Percentiles rank a stretch among this genome's conserved stretches.
Conservation (phyloP, 371 early-diverging fungal genomes). For the Blyttiomyces sp. region DNA sequence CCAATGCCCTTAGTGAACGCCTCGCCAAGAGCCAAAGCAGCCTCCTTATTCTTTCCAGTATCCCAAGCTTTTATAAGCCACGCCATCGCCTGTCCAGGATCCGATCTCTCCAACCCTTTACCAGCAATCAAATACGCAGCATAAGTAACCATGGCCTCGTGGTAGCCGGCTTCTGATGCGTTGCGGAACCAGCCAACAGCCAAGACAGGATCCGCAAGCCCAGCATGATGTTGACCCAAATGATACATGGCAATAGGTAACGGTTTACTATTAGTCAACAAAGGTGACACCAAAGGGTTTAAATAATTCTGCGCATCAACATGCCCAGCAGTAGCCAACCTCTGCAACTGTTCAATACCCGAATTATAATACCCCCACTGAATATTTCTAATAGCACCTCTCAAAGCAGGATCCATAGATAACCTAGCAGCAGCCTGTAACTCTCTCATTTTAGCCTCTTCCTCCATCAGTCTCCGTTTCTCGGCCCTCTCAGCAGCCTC, state of each 20-base stretch:
- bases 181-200: conserved; percentile 15
- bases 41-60: conserved; percentile 7
- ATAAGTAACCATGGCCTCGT: conserved; percentile 12
- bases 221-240: conserved; percentile 11
- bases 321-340: conserved; percentile 3
- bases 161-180: conserved; percentile 10
- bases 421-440: not conserved
- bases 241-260: conserved; percentile 2
- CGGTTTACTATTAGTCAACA: conserved; percentile 1
- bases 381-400: not conserved
- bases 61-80: conserved; percentile 26
- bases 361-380: conserved; percentile 12
- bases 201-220: not conserved
- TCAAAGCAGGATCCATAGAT: not conserved
- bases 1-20: conserved; percentile 28
- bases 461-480: not conserved
- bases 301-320: conserved; percentile 11
- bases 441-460: not conserved
- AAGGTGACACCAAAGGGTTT: conserved; percentile 6
- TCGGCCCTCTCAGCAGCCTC: not conserved
- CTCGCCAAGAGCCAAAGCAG: conserved; percentile 26
- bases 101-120: conserved; percentile 1
- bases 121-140: conserved; percentile 11
- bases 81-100: conserved; percentile 11
- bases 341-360: not conserved